Base-by-base conservation (phyloP, 371 early-diverging fungal genomes). In the Racocetra persica region DNA sequence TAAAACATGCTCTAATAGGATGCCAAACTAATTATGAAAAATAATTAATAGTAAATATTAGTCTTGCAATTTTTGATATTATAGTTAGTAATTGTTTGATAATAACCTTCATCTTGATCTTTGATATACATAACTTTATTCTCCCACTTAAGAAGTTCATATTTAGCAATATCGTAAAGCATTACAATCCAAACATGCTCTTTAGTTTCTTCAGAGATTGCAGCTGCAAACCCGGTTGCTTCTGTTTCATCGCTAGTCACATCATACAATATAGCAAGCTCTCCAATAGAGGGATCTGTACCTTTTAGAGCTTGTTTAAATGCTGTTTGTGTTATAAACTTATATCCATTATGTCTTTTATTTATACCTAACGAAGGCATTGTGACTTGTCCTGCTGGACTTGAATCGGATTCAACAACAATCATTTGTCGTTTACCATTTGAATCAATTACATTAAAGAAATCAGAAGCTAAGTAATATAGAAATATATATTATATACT, bases 311-410 rank as follows among this genome's bases (percentile, higher is more conserved):
- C 89, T 52, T 94, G 92, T 70, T 87, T 88, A 83, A 96, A 95
- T 0, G 97, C 94, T 4, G 90, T 87, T 81, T 93, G 90, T 28
- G 96, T 88, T 18, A 96, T 96, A 38, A 90, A 80, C 36, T 94
- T 91, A 82, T 96, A 96, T 2, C 94, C 94, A 70, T 93, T 93
- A 38, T 90, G 90, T 83, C 91, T 92, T 79, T 95, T 95, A 4
- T 91, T 90, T 63, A 96, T 97, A 8, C 91, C 90, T n/a, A 97
- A 82, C 1, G 95, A 87, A 2, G 97, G 97, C 97, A 97, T 97
- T 14, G 95, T 95, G 81, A 95, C 96, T 87, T 97, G 96, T 24
- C 97, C 97, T n/a, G 95, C 94, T 1, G 97, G 97, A 81, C 97
- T 96, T 36, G 95, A 95, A 84, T 96, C 96, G 66, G 97, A 96